Evolutionary conservation across 441 rosid species (phyloP).

Genomic region (Metrosideros polymorpha): DNA sequence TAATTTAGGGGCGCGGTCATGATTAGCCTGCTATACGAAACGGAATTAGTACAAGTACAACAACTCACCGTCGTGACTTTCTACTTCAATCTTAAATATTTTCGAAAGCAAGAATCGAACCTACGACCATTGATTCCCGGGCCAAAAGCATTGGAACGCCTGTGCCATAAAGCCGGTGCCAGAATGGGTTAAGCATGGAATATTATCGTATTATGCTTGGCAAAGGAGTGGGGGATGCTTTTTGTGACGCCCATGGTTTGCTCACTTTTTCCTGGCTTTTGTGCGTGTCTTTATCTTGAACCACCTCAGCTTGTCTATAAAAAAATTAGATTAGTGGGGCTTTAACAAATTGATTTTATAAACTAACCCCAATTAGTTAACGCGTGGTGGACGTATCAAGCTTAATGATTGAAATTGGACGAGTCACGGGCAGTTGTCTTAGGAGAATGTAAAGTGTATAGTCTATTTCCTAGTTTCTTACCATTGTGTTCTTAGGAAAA

Average conservation of each 20-base stretch:
- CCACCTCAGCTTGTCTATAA: not conserved
- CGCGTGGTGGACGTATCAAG: not conserved
- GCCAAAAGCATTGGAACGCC: too few relatives aligned
- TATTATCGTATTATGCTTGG: not conserved
- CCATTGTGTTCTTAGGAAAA: not conserved
- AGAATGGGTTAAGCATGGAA: not conserved
- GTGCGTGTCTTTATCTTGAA: not conserved
- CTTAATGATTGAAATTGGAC: not conserved
- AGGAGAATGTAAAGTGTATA: not conserved
- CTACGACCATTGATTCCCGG: not conserved
- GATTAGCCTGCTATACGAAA: not conserved
- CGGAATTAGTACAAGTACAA: not conserved
- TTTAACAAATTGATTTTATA: not conserved
- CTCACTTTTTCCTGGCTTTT: not conserved
- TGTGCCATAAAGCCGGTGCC: not conserved
- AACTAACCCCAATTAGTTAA: not conserved
- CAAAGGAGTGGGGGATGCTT: not conserved
- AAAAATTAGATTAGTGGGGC: not conserved
- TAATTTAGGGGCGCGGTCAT: not conserved
- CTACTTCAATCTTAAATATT: not conserved
- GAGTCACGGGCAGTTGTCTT: not conserved
- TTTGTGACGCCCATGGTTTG: not conserved
- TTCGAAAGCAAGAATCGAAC: not conserved
- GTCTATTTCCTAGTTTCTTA: not conserved
- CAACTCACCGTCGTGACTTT: accelerated